Evolutionary conservation across 1,284 basidiomycete species (phyloP), one percentile per base, ranked within the genome.

Genomic region (Microstroma glucosiphilum): DNA sequence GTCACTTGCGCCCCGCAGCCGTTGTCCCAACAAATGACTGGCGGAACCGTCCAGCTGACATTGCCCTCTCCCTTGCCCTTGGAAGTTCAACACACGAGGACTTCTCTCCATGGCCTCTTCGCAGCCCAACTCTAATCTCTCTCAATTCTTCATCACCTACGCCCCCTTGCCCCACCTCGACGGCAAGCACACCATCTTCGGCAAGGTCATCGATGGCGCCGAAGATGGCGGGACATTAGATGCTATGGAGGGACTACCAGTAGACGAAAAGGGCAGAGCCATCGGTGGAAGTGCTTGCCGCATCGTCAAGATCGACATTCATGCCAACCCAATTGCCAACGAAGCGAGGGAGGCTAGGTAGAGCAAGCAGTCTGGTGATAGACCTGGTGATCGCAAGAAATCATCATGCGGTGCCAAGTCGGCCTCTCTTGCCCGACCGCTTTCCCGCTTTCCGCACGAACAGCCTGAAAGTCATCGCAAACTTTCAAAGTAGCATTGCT

Each of bases 291-390:
- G 83, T 59, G 92, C 96, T 74, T 89, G 97, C 77, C 89, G 86
- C 73, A 82, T 96, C 66, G 85, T 84, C 40, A 83, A 86, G 75
- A 91, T 96, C 43, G 92, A 90, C 11, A 89, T 97, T 40, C 94
- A 98, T 78, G 89, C 93, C 40, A 98, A 98, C 80, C 94, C 94
- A 9, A 86, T 92, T 63, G 91, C 91, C 26, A 88, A 91, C 30
- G 71, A 69, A 58, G 71, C 69, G 19, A 17, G 51, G 13, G 51
- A 54, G n/a, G 51, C 30, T 37, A 37, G 30, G 30, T 37, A 37
- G 30, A 37, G 30, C 30, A 37, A 37, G 9, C 4, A 9, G 30
- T 37, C 4, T 37, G 30, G 9, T 37, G 30, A 37, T 9, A 4
- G 30, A 3, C 30, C 3, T 37, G 30, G 30, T 37, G 30, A 37